These are phyloP conservation scores for Paradendryphiella salina DNA, from an alignment of 2,329 filamentous ascomycete genomes.

Conservation along the genomic window DNA sequence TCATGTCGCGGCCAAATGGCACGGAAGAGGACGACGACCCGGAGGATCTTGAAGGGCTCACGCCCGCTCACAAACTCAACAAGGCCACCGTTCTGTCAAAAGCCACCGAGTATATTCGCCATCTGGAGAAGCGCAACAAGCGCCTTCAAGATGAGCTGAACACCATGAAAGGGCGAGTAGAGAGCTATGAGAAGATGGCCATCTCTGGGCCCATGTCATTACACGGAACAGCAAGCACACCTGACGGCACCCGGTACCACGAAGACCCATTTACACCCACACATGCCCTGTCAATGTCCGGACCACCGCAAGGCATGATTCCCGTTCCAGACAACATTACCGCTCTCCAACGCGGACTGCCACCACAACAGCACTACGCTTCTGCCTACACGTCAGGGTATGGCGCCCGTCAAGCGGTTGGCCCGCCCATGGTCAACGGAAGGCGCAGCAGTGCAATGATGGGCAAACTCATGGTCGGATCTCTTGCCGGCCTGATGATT, in stretches of 20 bases:
- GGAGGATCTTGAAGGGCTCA: slow-evolving; percentile 69
- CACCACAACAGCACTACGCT: slow-evolving; percentile 46
- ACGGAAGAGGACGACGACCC: slow-evolving; percentile 80
- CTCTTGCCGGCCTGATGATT: slow-evolving; percentile 88
- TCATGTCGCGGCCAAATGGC: slow-evolving; percentile 65
- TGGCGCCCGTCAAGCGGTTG: slow-evolving; percentile 28
- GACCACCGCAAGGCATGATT: slow-evolving; percentile 48
- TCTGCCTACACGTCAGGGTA: slow-evolving; percentile 42
- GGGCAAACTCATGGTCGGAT: slow-evolving; percentile 88
- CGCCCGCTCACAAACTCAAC: slow-evolving; percentile 88
- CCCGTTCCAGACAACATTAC: slow-evolving; percentile 50
- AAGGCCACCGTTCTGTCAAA: slow-evolving; percentile 97
- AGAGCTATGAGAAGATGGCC: slow-evolving; percentile 69
- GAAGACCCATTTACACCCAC: slow-evolving; percentile 43
- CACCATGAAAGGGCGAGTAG: slow-evolving; percentile 74
- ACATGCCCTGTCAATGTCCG: slow-evolving; percentile 33
- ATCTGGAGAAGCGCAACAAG: slow-evolving; percentile 88
- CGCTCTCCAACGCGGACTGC: slow-evolving; percentile 45
- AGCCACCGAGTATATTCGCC: slow-evolving; percentile 92
- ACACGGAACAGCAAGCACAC: slow-evolving; percentile 37
- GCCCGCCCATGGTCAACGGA: slow-evolving; percentile 46
- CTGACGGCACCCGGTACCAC: slow-evolving; percentile 43
- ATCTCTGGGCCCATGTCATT: slow-evolving; percentile 54
- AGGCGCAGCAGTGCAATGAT: slow-evolving; percentile 56
- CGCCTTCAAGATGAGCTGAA: slow-evolving; percentile 79